Base-by-base conservation (phyloP, 345 rosid species). In the Arabidopsis arenosa region DNA sequence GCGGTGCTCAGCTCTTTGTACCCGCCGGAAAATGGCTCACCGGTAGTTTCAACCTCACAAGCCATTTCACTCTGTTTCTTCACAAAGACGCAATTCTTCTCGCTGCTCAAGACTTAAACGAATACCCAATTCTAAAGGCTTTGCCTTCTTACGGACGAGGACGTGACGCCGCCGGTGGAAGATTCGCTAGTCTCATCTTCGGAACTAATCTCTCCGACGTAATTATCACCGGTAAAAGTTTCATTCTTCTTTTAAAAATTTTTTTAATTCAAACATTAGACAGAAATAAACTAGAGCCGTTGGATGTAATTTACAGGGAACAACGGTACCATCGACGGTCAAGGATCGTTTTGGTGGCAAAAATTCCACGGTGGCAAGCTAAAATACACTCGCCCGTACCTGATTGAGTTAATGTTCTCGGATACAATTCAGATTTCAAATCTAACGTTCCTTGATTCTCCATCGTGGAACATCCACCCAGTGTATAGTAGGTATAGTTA, bases 311-410 rank as follows among this genome's bases (percentile, higher is more conserved):
- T 72, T 11, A 48, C 76, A 89, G 98, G 98, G 65, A 75, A 84
- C 30, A 93, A 91, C 66, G 98, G 94, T 11, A 93, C 98, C 2
- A 84, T 93, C 33, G 93, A 91, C 37, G 97, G 98, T 10, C 98
- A 93, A 73, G 98, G 98, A 15, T 89, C 91, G 15, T 77, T 83
- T 74, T 93, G 98, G 98, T 93, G 98, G 98, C 93, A 89, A 73
- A 70, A 83, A 10, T 93, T 89, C 79, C 96, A 91, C 65, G 81
- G 79, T 74, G 85, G 89, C 41, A 91, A 89, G 75, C 86, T 93
- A 4, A 89, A 93, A 68, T 89, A 87, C 83, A 93, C 98, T 55
- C 78, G 98, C 1, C 98, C 98, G 74, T 91, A 93, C 82, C 55
- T 93, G 70, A 86, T 89, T 32, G 97, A 93, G 82, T 66, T 93